A percentile compares a stretch with the other conserved stretches of the same genome.
Evolutionary conservation across 176 grass and related monocot genomes (phyloP).

Genomic region (Pontederia crassipes): DNA sequence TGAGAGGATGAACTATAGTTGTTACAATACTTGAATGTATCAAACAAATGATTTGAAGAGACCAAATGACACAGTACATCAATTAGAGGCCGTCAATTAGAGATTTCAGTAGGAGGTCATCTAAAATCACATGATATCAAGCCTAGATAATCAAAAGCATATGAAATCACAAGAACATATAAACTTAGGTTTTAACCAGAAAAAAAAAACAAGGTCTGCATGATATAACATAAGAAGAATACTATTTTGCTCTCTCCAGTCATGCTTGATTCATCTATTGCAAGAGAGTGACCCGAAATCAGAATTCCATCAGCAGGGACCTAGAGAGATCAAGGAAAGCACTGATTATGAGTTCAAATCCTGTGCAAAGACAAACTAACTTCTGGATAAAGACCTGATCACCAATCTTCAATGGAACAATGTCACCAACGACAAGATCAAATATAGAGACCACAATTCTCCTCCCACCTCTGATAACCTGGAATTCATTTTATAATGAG

Average conservation of each 20-base stretch:
- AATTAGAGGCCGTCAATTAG: too few relatives aligned
- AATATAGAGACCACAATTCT: conserved; percentile 74
- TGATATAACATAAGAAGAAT: conserved; percentile 21
- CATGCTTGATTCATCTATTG: conserved; percentile 97
- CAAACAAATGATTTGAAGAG: too few relatives aligned
- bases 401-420: conserved; percentile 88
- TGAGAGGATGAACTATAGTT: too few relatives aligned
- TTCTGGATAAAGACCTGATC: conserved; percentile 51
- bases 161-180: too few relatives aligned
- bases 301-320: conserved; percentile 87
- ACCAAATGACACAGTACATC: too few relatives aligned
- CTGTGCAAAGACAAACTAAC: conserved; percentile 1
- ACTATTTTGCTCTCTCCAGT: conserved; percentile 95
- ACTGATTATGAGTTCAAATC: conserved; percentile 5
- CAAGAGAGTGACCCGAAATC: conserved; percentile 81
- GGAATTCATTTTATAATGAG: conserved; percentile 12
- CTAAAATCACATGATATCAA: too few relatives aligned
- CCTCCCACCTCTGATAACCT: conserved; percentile 78
- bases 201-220: conserved; percentile 9
- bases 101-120: too few relatives aligned
- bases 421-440: conserved; percentile 81
- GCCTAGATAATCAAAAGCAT: too few relatives aligned
- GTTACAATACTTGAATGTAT: too few relatives aligned
- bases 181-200: background rate
- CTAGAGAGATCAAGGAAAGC: conserved; percentile 26